Conservation (phyloP, 129 eudicot genomes). For the Lactuca sativa region DNA sequence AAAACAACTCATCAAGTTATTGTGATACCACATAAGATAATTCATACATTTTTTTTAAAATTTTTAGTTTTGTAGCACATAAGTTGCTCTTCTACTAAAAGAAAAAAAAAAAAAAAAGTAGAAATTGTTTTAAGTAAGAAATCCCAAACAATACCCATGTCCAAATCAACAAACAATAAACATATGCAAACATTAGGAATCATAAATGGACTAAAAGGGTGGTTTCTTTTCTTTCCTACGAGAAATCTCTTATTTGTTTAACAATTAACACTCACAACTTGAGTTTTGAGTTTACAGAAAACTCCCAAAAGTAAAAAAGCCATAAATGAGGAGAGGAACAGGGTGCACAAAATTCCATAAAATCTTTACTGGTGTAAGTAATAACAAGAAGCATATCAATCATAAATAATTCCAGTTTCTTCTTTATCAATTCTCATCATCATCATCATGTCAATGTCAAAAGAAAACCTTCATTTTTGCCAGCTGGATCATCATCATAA, state of each 20-base stretch:
- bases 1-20: no score
- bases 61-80: no score
- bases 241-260: constrained; percentile 16
- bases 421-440: constrained; percentile 4
- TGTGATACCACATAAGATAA: no score
- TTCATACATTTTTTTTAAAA: no score
- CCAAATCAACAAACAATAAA: background rate
- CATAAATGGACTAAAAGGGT: background rate
- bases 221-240: constrained; percentile 24
- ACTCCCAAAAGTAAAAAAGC: background rate
- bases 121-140: no score
- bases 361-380: constrained; percentile 14
- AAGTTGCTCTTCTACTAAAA: no score
- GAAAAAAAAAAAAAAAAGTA: no score
- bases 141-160: no score
- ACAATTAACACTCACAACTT: constrained; percentile 25
- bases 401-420: constrained; percentile 5
- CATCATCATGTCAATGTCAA: background rate
- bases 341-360: constrained; percentile 27
- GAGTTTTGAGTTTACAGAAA: constrained; percentile 15
- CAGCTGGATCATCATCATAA: constrained; percentile 4
- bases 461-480: background rate
- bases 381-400: background rate
- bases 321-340: background rate
- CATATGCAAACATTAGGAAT: constrained; percentile 3